These are phyloP conservation scores for Dioscorea cayenensis DNA, from an alignment of 116 monocot genomes.

Conservation along the genomic window DNA sequence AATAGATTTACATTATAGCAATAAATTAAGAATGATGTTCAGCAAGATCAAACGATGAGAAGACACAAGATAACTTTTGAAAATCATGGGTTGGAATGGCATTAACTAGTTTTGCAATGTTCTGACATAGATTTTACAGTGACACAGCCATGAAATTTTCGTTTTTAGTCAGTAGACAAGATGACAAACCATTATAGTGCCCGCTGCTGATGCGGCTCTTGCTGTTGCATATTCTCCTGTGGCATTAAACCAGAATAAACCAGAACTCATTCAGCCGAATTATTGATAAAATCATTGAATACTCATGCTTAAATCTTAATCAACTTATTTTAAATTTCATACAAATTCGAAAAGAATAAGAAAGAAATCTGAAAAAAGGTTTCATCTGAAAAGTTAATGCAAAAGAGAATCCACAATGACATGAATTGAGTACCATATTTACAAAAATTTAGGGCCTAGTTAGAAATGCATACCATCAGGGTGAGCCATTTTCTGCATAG, in stretches of 20 bases:
- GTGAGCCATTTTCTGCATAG: constrained; percentile 86
- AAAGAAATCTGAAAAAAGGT: neutral
- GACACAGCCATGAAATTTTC: neutral
- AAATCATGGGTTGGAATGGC: neutral
- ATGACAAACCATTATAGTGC: constrained; percentile 79
- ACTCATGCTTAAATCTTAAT: neutral
- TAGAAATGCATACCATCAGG: constrained; percentile 45
- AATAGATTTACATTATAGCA: too few relatives aligned
- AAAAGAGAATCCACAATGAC: too few relatives aligned
- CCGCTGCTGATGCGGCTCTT: constrained; percentile 87
- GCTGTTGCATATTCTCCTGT: constrained; percentile 95
- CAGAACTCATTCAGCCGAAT: neutral
- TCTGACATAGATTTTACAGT: neutral
- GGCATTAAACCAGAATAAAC: neutral
- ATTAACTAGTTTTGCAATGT: neutral
- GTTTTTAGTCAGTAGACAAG: neutral
- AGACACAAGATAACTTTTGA: neutral
- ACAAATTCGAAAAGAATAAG: neutral
- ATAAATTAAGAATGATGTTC: too few relatives aligned
- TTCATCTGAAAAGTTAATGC: neutral
- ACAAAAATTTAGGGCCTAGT: neutral
- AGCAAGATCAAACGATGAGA: neutral
- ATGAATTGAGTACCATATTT: too few relatives aligned
- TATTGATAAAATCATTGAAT: neutral
- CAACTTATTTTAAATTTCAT: neutral